Evolutionary conservation across 495 filamentous ascomycete species (phyloP), one percentile per base, ranked within the genome.

Genomic region (Xylaria nigripes): DNA sequence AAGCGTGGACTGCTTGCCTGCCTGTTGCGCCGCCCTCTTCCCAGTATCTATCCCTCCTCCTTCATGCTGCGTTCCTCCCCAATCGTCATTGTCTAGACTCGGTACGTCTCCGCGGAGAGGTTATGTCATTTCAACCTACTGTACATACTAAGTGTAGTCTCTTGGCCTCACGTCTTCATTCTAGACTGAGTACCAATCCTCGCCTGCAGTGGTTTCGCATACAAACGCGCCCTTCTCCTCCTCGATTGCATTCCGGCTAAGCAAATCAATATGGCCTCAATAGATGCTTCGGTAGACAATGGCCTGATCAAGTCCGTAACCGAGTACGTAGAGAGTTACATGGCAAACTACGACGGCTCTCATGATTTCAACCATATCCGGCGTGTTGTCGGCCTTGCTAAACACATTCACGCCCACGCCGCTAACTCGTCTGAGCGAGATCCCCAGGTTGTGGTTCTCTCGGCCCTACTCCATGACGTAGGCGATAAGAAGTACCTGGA

Each of bases 361-460:
- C 93, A 96, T 72, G 86, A 94, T 72, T 90, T 83, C 70, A 68
- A 74, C 36, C 92, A 97, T 68, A 86, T 96, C 54, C 68, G 83
- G 51, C 85, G 93, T 36, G 92, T 97, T 27, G 70, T 87, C 6
- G 69, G 77, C 13, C 79, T 95, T 7, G 79, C 89, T n/a, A 77
- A 81, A 46, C 55, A 69, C 64, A 72, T 76, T 45, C 74, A 77
- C 41, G 76, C 86, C 51, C 69, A 83, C 27, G 62, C 68, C 12
- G 51, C 66, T 32, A 61, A 66, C 50, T 56, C 41, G 48, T 70
- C 56, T 64, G 69, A 46, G 23, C 66, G 60, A 53, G 75, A 87
- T 65, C 62, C 69, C 22, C 69, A 75, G 12, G 68, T 85, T 24
- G 74, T 95, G 57, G 76, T 82, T 22, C 83, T 95, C 2, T 76